phyloP scores from a whole-genome alignment of 2,329 filamentous ascomycete species.

The Penicillium crustosum region DNA sequence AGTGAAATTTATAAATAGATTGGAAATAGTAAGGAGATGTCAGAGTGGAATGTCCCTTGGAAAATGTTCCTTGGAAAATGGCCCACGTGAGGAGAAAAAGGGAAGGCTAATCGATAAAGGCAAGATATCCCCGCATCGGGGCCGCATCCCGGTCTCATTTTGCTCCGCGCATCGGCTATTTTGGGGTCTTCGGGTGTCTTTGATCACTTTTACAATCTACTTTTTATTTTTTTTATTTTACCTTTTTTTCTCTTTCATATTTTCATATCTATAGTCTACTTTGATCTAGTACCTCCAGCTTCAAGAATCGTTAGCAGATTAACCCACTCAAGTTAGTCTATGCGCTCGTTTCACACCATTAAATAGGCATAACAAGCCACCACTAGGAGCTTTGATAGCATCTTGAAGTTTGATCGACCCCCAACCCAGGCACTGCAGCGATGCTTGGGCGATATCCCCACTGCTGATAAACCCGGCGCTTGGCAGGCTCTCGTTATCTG shows the following conservation, averaged over 20 bases:
- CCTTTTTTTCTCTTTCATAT: no score
- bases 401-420: no score
- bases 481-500: no score
- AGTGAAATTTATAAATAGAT: not conserved
- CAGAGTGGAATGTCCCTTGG: not conserved
- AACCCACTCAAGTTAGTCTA: not conserved
- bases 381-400: no score
- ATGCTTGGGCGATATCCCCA: no score
- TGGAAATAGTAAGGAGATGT: not conserved
- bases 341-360: not conserved
- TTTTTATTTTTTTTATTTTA: no score
- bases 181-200: not conserved
- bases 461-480: no score
- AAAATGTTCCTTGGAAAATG: not conserved
- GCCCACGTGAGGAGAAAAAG: constrained; percentile 5
- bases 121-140: constrained; percentile 4
- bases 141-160: constrained; percentile 2
- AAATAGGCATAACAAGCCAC: no score
- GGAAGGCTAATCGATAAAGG: constrained; percentile 9
- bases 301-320: not conserved
- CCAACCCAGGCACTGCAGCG: no score
- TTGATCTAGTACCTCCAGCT: not conserved
- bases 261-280: not conserved
- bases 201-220: no score
- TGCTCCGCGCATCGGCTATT: constrained; percentile 1